These are phyloP conservation scores for Taiozyma sp. DNA, from an alignment of 1,139 yeast genomes.

Conservation along the genomic window DNA sequence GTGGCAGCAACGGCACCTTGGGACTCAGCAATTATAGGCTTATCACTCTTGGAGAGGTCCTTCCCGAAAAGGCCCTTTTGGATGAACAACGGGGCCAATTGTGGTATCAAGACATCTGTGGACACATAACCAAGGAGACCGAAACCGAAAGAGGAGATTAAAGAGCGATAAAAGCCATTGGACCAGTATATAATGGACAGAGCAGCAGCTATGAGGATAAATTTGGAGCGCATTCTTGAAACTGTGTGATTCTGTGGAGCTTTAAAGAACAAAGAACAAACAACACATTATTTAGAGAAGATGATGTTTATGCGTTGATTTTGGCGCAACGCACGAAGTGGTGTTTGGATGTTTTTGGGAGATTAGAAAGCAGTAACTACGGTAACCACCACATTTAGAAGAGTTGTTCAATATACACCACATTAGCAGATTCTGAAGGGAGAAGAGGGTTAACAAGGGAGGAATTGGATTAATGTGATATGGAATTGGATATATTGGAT, in stretches of 20 bases:
- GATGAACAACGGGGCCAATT: conserved; percentile 60
- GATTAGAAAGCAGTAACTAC: too few relatives aligned
- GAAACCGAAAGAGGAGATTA: conserved; percentile 55
- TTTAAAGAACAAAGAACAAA: too few relatives aligned
- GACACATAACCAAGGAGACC: conserved; percentile 60
- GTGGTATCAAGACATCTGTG: conserved; percentile 62
- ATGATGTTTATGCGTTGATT: too few relatives aligned
- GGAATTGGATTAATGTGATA: too few relatives aligned
- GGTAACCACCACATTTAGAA: too few relatives aligned
- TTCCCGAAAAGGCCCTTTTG: conserved; percentile 78
- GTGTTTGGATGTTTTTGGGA: too few relatives aligned
- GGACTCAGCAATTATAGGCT: conserved; percentile 80
- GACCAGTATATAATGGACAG: conserved; percentile 11
- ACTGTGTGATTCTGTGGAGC: not conserved
- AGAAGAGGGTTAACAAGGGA: too few relatives aligned
- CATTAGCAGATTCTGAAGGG: too few relatives aligned
- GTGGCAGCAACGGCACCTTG: conserved; percentile 87
- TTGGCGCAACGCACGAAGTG: too few relatives aligned
- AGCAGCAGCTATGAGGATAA: conserved; percentile 3
- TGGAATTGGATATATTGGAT: too few relatives aligned
- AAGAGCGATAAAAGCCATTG: conserved; percentile 18
- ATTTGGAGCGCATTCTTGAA: conserved; percentile 1
- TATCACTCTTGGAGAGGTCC: conserved; percentile 71
- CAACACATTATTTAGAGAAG: too few relatives aligned
- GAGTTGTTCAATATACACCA: too few relatives aligned